Conservation (phyloP, 2,329 filamentous ascomycete species). For the Cercospora beticola region DNA sequence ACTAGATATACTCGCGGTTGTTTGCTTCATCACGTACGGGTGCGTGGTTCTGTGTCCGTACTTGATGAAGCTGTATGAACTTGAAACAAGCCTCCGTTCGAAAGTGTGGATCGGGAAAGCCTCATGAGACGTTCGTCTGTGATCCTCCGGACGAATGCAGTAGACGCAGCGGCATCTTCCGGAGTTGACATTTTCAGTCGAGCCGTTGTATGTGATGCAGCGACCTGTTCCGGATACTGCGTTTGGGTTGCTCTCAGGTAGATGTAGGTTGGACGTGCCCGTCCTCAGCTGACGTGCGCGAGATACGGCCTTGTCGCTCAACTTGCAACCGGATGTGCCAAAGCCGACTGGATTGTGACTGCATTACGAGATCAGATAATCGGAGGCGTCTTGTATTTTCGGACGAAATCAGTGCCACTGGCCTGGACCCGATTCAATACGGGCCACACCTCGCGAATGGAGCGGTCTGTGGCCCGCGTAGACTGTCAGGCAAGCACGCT, state of each 20-base stretch:
- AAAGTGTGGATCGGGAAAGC: neutral
- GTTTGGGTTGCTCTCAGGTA: neutral
- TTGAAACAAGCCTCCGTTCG: slow-evolving; percentile 11
- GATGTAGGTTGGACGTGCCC: neutral
- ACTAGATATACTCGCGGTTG: neutral
- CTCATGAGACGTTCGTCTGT: neutral
- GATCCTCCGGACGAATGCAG: neutral
- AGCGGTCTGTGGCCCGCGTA: neutral
- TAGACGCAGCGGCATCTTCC: neutral
- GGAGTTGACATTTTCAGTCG: neutral
- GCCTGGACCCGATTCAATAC: neutral
- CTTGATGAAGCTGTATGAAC: slow-evolving; percentile 3
- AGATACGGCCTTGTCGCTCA: neutral
- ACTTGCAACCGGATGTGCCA: neutral
- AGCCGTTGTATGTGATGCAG: neutral
- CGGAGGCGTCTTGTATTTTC: neutral
- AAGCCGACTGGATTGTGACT: neutral
- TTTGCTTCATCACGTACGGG: neutral
- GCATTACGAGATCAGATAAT: neutral
- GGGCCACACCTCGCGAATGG: neutral
- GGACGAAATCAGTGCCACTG: neutral
- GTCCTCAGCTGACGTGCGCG: neutral
- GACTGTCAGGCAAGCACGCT: neutral
- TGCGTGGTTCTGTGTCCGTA: neutral
- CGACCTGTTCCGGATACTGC: neutral